Conservation (phyloP, 352 stramenopile species). For the Phytophthora rubi region DNA sequence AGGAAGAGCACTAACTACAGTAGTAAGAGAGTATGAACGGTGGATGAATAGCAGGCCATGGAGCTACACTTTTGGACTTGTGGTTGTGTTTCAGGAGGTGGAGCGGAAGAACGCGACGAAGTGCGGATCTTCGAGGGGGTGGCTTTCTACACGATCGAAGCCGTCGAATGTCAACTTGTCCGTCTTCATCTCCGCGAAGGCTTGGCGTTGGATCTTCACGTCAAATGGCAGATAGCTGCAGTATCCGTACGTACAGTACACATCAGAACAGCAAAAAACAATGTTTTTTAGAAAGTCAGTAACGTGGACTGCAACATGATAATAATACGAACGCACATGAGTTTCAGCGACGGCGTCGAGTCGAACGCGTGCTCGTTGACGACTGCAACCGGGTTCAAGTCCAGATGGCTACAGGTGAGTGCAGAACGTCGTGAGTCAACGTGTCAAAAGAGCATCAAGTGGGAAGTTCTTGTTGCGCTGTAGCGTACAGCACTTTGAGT, state of each 20-base stretch:
- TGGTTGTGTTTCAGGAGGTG: not conserved
- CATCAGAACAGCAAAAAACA: constrained; percentile 3
- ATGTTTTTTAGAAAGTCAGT: constrained; percentile 4
- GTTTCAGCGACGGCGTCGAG: constrained; percentile 52
- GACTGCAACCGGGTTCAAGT: constrained; percentile 74
- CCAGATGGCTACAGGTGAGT: constrained; percentile 50
- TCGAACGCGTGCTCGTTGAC: constrained; percentile 83
- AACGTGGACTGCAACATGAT: not conserved
- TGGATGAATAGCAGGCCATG: constrained; percentile 30
- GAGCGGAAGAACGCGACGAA: constrained; percentile 63
- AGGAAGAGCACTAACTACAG: constrained; percentile 42
- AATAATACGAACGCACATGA: constrained; percentile 54
- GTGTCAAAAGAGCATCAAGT: not conserved
- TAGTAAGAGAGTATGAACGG: constrained; percentile 44
- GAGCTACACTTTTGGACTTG: constrained; percentile 15
- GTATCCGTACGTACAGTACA: not conserved
- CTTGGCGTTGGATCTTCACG: constrained; percentile 75
- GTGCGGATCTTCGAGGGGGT: constrained; percentile 70
- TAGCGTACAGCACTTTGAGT: constrained; percentile 76
- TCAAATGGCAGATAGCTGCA: constrained; percentile 73
- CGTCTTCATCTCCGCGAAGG: constrained; percentile 78
- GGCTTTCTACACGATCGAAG: constrained; percentile 52
- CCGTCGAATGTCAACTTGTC: constrained; percentile 73
- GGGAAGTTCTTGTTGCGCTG: constrained; percentile 1
- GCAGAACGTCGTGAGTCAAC: constrained; percentile 12